Evolutionary conservation across 768 basidiomycete genomes (phyloP).

Genomic region (Suillus subalutaceus): DNA sequence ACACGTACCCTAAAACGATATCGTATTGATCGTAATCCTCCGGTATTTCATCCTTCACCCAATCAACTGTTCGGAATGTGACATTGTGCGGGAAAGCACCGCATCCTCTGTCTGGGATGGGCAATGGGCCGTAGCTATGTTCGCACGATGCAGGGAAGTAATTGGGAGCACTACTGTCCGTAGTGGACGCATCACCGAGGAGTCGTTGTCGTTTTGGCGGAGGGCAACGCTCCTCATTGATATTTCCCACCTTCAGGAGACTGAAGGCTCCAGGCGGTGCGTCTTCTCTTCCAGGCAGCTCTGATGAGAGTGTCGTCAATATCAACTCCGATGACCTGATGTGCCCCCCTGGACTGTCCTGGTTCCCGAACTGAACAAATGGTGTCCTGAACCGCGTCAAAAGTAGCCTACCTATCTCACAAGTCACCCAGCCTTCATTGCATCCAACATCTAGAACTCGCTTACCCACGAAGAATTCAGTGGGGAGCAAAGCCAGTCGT

Average conservation of each 20-base stretch:
- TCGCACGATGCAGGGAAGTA: constrained; percentile 82
- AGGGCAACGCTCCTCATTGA: neutral
- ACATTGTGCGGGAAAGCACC: constrained; percentile 78
- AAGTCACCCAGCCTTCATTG: constrained; percentile 85
- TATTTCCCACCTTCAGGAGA: constrained; percentile 20
- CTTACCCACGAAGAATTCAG: constrained; percentile 52
- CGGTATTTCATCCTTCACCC: constrained; percentile 58
- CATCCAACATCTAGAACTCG: constrained; percentile 83
- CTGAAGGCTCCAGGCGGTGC: constrained; percentile 73
- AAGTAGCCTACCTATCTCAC: constrained; percentile 70
- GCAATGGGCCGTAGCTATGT: constrained; percentile 75
- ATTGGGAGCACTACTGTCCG: constrained; percentile 24
- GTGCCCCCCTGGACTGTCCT: constrained; percentile 70
- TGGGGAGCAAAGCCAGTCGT: constrained; percentile 64
- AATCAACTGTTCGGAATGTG: constrained; percentile 71
- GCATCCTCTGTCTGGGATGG: constrained; percentile 51
- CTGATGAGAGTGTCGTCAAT: constrained; percentile 79
- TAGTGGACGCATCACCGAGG: constrained; percentile 10
- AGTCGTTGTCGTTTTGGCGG: constrained; percentile 17
- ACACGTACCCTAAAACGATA: constrained; percentile 75
- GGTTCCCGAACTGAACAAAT: constrained; percentile 9
- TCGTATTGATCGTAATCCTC: constrained; percentile 70
- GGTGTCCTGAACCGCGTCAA: neutral
- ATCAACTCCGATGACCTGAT: constrained; percentile 80
- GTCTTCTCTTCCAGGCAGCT: constrained; percentile 72